Evolutionary conservation across 495 filamentous ascomycete species (phyloP).

Genomic region (Diplogelasinospora grovesii): DNA sequence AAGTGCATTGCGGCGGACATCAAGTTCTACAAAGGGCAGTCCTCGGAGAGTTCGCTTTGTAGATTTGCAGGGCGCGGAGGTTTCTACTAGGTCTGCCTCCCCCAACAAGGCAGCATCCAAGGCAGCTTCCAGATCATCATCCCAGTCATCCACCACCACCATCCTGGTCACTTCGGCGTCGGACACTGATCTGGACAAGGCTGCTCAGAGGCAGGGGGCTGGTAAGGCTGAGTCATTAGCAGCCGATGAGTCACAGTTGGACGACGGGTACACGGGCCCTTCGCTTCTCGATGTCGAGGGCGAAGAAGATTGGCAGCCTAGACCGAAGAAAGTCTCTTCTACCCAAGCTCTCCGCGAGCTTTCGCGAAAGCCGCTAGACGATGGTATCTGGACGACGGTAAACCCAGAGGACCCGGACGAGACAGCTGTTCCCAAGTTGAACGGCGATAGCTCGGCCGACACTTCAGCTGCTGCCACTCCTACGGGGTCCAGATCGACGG

Average conservation of each 20-base stretch:
- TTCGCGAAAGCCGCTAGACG: conserved; percentile 36
- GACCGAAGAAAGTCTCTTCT: conserved; percentile 39
- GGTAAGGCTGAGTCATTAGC: conserved; percentile 14
- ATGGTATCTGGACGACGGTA: conserved; percentile 37
- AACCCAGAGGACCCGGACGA: conserved; percentile 31
- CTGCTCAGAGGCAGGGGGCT: conserved; percentile 11
- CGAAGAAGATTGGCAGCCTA: conserved; percentile 34
- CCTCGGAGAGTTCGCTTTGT: conserved; percentile 49
- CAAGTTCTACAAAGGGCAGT: conserved; percentile 39
- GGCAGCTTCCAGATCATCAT: too few relatives aligned
- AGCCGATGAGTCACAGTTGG: conserved; percentile 19
- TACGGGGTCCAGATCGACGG: conserved; percentile 16
- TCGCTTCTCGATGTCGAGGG: conserved; percentile 29
- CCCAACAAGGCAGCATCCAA: too few relatives aligned
- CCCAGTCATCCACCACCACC: conserved; percentile 5
- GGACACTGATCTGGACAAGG: conserved; percentile 2
- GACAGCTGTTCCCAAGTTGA: conserved; percentile 22
- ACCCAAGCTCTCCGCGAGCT: conserved; percentile 40
- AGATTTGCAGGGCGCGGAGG: conserved; percentile 45
- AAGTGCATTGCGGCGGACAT: conserved; percentile 46
- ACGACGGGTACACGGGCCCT: conserved; percentile 13
- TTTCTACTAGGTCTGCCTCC: conserved; percentile 37
- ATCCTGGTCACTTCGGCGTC: conserved; percentile 1
- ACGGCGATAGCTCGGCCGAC: conserved; percentile 8
- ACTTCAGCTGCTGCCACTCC: not conserved